These are phyloP conservation scores for Piedraia hortae DNA, from an alignment of 2,329 filamentous ascomycete genomes.

Conservation along the genomic window DNA sequence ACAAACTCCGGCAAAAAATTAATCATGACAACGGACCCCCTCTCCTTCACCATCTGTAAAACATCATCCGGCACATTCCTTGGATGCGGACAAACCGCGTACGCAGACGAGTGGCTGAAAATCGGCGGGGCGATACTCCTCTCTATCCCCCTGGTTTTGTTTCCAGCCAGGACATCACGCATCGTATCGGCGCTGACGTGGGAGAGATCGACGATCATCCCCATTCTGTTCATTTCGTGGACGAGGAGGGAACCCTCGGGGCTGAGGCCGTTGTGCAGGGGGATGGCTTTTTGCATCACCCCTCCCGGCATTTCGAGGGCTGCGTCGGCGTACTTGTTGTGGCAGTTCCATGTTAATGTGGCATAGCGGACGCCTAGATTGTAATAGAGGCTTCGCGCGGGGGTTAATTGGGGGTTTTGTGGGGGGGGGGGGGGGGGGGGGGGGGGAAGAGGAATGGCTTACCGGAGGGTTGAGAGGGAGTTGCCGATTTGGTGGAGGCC, in stretches of 20 bases:
- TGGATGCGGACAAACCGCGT: constrained; percentile 58
- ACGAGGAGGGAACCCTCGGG: constrained; percentile 39
- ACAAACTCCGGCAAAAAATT: constrained; percentile 70
- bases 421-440: constrained; percentile 43
- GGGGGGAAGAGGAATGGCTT: constrained; percentile 40
- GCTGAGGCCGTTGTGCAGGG: constrained; percentile 46
- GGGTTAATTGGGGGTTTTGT: constrained; percentile 64
- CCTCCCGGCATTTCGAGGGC: constrained; percentile 32
- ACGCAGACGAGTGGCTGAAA: constrained; percentile 67
- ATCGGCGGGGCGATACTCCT: constrained; percentile 62
- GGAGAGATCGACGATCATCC: constrained; percentile 76
- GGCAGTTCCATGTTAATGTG: constrained; percentile 80
- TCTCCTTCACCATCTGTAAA: constrained; percentile 44
- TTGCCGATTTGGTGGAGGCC: constrained; percentile 89
- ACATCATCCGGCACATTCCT: constrained; percentile 75
- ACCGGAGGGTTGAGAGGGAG: constrained; percentile 45
- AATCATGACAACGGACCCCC: constrained; percentile 61
- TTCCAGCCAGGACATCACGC: constrained; percentile 43
- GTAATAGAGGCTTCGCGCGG: constrained; percentile 49
- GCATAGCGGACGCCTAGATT: constrained; percentile 60
- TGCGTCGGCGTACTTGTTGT: constrained; percentile 70
- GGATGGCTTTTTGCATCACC: constrained; percentile 18
- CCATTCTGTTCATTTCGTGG: constrained; percentile 76
- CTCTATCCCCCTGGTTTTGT: constrained; percentile 27
- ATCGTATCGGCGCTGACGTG: constrained; percentile 62